Base-by-base conservation (phyloP, 768 basidiomycete species). In the Russula griseocarnosa region DNA sequence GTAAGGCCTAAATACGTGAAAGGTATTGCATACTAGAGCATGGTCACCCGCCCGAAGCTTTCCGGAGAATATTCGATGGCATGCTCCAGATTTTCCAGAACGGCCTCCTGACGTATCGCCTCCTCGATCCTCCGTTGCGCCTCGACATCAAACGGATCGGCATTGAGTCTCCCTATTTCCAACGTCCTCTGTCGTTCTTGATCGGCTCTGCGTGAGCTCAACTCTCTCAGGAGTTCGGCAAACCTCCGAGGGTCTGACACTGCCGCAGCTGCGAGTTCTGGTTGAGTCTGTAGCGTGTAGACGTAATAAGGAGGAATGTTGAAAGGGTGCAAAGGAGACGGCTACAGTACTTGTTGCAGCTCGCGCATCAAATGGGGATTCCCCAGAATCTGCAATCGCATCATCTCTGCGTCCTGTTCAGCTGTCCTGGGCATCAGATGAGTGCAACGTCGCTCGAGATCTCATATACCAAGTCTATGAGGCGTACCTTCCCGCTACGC, bases 121-220 rank as follows among this genome's bases (percentile, higher is more conserved):
- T 98, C 97, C 74, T 96, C 97, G 60, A 99, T 99, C 78, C 82
- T 86, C 63, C 79, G 80, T 76, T 98, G 97, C 1, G 94, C 94
- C 72, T 98, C 94, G 1, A 97, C 77, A 71, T 97, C 87, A 75
- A 83, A 98, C 1, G 96, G 94, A 74, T 98, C 87, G 0, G 88
- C 87, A 69, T 96, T 90, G 65, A 98, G 81, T 18, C 77, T 75
- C 67, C 79, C 80, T 53, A 89, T 83, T 72, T 86, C 86, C 44
- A 66, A 86, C 83, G 22, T 79, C 81, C 42, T 78, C 78, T 32
- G 84, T 32, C 24, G 50, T 59, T 65, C 92, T 87, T 0, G 79
- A 76, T 81, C 75, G 24, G 76, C 66, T 28, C 85, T 83, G 34
- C 83, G 81, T 52, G 81, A 79, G 38, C 82, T 80, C 16, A 84